Base-by-base conservation (phyloP, 2,329 filamentous ascomycete species). In the Botrytis paeoniae region DNA sequence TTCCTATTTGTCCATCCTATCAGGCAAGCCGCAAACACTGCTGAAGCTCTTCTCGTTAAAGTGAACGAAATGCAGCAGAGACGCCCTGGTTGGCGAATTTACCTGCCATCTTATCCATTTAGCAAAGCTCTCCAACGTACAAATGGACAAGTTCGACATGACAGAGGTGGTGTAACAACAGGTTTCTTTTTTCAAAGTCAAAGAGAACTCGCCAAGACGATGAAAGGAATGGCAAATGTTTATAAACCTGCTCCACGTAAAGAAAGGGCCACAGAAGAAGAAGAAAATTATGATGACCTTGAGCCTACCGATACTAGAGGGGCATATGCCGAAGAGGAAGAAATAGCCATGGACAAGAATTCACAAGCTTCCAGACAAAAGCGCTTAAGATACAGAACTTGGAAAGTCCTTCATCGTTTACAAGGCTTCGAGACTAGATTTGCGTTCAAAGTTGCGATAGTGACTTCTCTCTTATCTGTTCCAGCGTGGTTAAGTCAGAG, bases 401-500 rank as follows among this genome's bases (percentile, higher is more conserved):
- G 88, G 88, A 78, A 79, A 9, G 75, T 85, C 1, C 76, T 89
- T 16, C 86, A 88, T 74, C 83, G 85, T 12, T 75, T 89, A 1
- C 88, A 89, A 75, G 87, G 87, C 0, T 89, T 88, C 66, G 88
- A 89, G 76, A 86, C 85, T 63, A 83, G 85, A 61, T 89, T 88
- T 76, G 87, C 87, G 18, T 82, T 89, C 62, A 89, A 89, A 78
- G 86, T 87, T 16, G 85, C 84, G 32, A 77, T 87, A 10, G 82
- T 87, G 25, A 88, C 84, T 2, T 84, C 84, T 0, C 78, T 88
- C 0, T 80, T 89, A 7, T 84, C 88, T 0, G 79, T 89, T 32
- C 88, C 88, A 8, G 86, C 86, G 4, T 89, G 87, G 83, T 78
- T 89, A 1, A 73, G 78, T 10, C 75, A 81, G 18, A 83, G 83